phyloP scores from a whole-genome alignment of 768 basidiomycete genomes.

The Russula virescens region DNA sequence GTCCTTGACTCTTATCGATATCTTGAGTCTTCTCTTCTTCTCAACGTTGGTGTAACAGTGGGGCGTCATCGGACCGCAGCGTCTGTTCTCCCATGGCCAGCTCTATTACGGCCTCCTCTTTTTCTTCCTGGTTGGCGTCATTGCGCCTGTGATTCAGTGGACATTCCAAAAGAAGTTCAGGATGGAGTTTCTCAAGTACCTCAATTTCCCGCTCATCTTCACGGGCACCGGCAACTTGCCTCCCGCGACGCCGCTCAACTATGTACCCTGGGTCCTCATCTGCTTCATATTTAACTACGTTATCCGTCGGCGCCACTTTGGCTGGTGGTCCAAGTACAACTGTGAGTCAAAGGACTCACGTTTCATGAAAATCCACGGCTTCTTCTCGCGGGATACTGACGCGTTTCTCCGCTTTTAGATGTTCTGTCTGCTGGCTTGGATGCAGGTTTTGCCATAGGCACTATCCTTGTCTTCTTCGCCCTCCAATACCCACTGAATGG shows the following conservation, averaged over 20 bases:
- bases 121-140: conserved; percentile 74
- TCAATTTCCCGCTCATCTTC: conserved; percentile 48
- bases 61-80: conserved; percentile 72
- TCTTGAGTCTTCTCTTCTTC: neutral
- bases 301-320: conserved; percentile 35
- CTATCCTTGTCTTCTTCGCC: conserved; percentile 52
- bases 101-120: conserved; percentile 40
- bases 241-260: conserved; percentile 40
- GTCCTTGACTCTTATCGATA: neutral
- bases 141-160: conserved; percentile 53
- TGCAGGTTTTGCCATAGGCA: conserved; percentile 56
- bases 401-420: conserved; percentile 30
- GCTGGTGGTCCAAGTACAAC: conserved; percentile 39
- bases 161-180: conserved; percentile 32
- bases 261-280: conserved; percentile 35
- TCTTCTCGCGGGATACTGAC: no score
- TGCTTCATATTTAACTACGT: conserved; percentile 36
- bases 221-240: conserved; percentile 37
- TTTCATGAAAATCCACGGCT: neutral
- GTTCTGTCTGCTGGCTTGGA: conserved; percentile 70
- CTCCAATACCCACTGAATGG: conserved; percentile 64
- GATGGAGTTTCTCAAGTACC: conserved; percentile 43
- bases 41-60: conserved; percentile 18
- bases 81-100: conserved; percentile 24
- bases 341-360: conserved; percentile 17